phyloP scores from a whole-genome alignment of 1,139 yeast species.

The Diutina ranongensis region DNA sequence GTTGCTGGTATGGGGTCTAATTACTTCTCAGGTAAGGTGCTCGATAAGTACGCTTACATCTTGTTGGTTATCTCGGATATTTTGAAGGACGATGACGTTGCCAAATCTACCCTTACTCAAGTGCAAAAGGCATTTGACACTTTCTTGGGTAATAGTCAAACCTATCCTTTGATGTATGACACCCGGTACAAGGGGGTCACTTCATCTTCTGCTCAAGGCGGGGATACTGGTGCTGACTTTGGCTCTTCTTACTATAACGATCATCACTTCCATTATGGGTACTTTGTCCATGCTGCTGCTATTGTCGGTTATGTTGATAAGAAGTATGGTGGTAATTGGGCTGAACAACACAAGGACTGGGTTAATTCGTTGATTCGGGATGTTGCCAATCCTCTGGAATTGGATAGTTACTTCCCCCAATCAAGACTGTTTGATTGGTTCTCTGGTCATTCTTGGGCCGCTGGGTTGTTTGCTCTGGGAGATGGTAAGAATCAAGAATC shows the following conservation, averaged over 20 bases:
- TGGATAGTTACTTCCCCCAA: constrained; percentile 61
- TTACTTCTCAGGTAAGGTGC: constrained; percentile 59
- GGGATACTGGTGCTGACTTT: constrained; percentile 28
- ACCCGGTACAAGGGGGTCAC: constrained; percentile 57
- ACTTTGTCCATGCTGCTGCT: constrained; percentile 70
- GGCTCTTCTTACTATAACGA: constrained; percentile 68
- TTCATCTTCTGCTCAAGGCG: constrained; percentile 44
- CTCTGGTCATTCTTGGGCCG: constrained; percentile 81
- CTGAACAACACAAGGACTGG: constrained; percentile 27
- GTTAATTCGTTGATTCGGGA: constrained; percentile 59
- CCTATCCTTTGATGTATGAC: constrained; percentile 56
- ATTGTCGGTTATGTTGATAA: constrained; percentile 56
- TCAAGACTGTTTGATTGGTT: constrained; percentile 73
- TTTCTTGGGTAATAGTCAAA: constrained; percentile 40
- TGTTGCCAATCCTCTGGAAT: constrained; percentile 59
- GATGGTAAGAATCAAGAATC: constrained; percentile 80
- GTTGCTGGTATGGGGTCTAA: constrained; percentile 39
- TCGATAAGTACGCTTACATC: constrained; percentile 67
- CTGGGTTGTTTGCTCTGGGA: constrained; percentile 55
- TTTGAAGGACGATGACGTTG: constrained; percentile 38
- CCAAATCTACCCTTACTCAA: constrained; percentile 34
- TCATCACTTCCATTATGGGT: constrained; percentile 74
- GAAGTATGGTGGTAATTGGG: constrained; percentile 14
- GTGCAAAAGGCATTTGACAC: constrained; percentile 43
- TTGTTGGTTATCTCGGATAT: constrained; percentile 53